phyloP scores from a whole-genome alignment of 2,329 filamentous ascomycete genomes.

The Exophiala sideris region DNA sequence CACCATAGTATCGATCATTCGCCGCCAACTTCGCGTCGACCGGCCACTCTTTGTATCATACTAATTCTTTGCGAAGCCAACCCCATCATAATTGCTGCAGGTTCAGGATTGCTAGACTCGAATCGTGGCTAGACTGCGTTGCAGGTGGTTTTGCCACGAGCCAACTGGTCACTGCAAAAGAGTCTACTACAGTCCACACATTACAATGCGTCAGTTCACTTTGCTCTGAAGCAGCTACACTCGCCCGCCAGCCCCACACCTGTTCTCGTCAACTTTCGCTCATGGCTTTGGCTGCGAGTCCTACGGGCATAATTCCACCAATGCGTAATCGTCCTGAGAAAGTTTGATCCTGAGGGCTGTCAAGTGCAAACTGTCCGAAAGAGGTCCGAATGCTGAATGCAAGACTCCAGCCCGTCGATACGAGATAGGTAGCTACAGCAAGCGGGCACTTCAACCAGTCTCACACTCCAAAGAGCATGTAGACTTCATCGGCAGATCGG shows the following conservation, averaged over 20 bases:
- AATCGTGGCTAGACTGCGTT: constrained; percentile 12
- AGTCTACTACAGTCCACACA: constrained; percentile 13
- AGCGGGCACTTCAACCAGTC: background rate
- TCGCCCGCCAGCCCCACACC: constrained; percentile 16
- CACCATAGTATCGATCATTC: constrained; percentile 13
- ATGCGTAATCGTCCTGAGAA: background rate
- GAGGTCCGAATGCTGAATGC: background rate
- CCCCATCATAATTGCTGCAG: constrained; percentile 12
- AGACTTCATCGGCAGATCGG: background rate
- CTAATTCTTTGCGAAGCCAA: constrained; percentile 5
- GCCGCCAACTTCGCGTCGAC: constrained; percentile 15
- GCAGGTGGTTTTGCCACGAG: constrained; percentile 6
- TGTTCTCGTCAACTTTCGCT: constrained; percentile 12
- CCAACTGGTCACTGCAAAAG: constrained; percentile 11
- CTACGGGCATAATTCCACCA: constrained; percentile 6
- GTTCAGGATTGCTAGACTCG: constrained; percentile 19
- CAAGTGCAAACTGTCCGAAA: background rate
- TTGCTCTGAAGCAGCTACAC: constrained; percentile 1
- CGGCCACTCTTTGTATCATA: background rate
- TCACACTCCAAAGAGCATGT: background rate
- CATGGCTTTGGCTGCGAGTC: constrained; percentile 3
- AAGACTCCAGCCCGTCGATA: background rate
- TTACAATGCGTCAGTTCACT: constrained; percentile 3
- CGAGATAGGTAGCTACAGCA: background rate
- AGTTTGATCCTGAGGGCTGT: no score